These are phyloP conservation scores for Penicillium cataractarum DNA, from an alignment of 495 filamentous ascomycete species.

Conservation along the genomic window DNA sequence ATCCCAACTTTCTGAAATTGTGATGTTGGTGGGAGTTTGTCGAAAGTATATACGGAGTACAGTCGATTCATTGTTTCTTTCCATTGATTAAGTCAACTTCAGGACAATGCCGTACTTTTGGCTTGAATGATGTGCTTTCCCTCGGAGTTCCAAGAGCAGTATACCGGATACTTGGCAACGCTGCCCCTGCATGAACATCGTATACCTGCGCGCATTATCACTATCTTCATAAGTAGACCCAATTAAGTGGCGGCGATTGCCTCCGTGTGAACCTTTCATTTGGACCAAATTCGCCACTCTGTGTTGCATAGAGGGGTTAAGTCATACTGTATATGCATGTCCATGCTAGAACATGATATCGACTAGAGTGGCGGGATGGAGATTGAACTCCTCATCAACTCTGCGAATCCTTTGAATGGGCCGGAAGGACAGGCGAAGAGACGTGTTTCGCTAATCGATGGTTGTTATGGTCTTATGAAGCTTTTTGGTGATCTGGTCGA, in stretches of 20 bases:
- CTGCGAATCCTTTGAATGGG: background rate
- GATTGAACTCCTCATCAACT: slow-evolving; percentile 20
- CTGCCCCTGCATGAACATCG: slow-evolving; percentile 11
- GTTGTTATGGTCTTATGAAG: background rate
- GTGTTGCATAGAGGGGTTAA: slow-evolving; percentile 19
- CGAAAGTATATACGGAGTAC: background rate
- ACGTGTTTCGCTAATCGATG: background rate
- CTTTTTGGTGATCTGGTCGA: background rate
- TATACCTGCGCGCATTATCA: background rate
- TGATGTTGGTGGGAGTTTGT: background rate
- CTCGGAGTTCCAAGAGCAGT: slow-evolving; percentile 4
- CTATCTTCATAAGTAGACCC: background rate
- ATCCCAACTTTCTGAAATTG: background rate
- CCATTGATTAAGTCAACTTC: background rate
- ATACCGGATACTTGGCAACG: slow-evolving; percentile 1
- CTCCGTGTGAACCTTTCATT: background rate
- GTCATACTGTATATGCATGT: too few species aligned
- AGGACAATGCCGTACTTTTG: background rate
- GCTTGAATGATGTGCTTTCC: background rate
- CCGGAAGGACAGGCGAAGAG: background rate
- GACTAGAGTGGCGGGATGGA: slow-evolving; percentile 16
- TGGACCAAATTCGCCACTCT: background rate
- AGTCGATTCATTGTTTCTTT: background rate
- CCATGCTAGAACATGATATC: too few species aligned
- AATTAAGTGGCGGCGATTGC: background rate